Evolutionary conservation across 306 rosid genomes (phyloP), one percentile per base, ranked within the genome.

Genomic region (Oxytropis ochrocephala): DNA sequence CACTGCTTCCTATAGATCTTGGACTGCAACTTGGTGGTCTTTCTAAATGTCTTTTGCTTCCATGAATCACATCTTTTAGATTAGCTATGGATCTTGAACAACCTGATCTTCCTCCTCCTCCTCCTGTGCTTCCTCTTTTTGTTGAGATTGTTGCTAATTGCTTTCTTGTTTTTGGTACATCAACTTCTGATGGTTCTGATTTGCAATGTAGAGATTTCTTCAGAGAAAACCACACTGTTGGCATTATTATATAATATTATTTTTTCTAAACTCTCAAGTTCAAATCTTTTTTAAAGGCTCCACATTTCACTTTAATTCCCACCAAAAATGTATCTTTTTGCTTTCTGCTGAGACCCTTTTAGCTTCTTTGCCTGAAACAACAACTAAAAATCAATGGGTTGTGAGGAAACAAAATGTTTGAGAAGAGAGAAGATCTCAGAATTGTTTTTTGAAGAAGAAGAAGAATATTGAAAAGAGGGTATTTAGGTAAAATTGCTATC

Each of bases 51-150:
- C 96, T 79, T 70, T 88, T 91, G 78, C 97, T 91, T 7, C 97
- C 97, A 77, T 91, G 97, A 76, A 91, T 91, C 27, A 91, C 97
- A 83, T 91, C 97, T 74, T 83, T 88, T 78, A 91, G 96, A 80
- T 91, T 91, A 27, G 97, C 92, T 32, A 91, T 91, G 43, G 96
- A 88, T 85, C 96, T 88, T 32, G 97, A 91, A 79, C 97, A 91
- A 0, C 97, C 96, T 42, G 96, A 91, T 78, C 92, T 83, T 3
- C 90, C 57, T 65, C 48, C 84, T 42, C 75, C 81, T 73, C 81
- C 39, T 35, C 90, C 60, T 67, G 55, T 29, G 9, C 65, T 84
- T 42, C 75, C 81, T 70, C 82, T 91, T 73, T 86, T 81, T 0
- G 97, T 91, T 80, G 76, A 80, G 88, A 88, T 88, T 81, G 96